Conservation (phyloP, 169 alveolate species). For the Cryptosporidium ryanae region DNA sequence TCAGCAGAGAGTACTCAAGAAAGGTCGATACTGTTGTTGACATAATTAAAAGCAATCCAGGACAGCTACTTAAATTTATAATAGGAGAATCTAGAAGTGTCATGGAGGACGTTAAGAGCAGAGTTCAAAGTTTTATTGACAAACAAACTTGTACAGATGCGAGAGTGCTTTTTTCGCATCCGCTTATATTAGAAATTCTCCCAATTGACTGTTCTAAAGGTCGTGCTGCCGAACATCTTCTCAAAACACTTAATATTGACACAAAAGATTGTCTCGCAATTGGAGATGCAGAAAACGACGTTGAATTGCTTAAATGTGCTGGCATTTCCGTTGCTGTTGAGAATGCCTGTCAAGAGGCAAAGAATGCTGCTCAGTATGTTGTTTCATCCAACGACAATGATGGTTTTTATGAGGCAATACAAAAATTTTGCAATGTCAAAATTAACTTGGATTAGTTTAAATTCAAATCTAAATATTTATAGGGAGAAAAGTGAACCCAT, state of each 20-base stretch:
- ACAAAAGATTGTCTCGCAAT: conserved; percentile 80
- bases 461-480: no score
- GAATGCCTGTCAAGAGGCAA: conserved; percentile 81
- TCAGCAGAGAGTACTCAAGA: conserved; percentile 52
- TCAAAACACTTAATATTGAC: conserved; percentile 75
- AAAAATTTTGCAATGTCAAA: conserved; percentile 72
- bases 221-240: conserved; percentile 80
- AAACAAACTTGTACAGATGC: conserved; percentile 55
- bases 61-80: conserved; percentile 45
- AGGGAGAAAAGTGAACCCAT: no score
- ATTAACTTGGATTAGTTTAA: conserved; percentile 18
- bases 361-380: conserved; percentile 77
- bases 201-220: conserved; percentile 80
- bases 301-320: conserved; percentile 79
- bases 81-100: conserved; percentile 58
- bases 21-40: conserved; percentile 59
- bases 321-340: conserved; percentile 80
- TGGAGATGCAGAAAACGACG: conserved; percentile 86
- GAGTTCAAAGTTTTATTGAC: conserved; percentile 75
- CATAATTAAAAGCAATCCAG: conserved; percentile 24
- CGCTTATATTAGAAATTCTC: conserved; percentile 80
- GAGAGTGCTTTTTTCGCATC: conserved; percentile 78
- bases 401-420: conserved; percentile 75
- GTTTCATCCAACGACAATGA: conserved; percentile 77
- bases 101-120: conserved; percentile 72